Conservation (phyloP, 345 rosid genomes). For the Rhodamnia rubescens region DNA sequence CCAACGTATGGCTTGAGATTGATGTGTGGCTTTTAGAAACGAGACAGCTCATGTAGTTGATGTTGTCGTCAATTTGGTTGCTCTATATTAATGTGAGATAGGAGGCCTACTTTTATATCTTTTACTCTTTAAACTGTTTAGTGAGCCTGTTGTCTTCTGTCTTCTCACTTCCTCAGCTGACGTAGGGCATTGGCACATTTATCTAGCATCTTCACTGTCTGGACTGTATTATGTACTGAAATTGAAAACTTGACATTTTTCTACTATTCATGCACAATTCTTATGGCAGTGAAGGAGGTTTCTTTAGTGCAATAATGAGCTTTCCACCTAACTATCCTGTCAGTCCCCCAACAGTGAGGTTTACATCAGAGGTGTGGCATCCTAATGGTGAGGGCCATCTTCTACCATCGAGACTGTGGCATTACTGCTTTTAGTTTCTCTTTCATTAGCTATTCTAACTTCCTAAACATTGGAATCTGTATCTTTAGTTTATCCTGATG, state of each 20-base stretch:
- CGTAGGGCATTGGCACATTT: not conserved
- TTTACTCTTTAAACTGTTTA: no score
- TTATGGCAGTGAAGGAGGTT: slow-evolving; percentile 84
- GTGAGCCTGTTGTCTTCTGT: no score
- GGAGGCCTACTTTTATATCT: no score
- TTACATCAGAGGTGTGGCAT: slow-evolving; percentile 95
- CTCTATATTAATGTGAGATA: not conserved
- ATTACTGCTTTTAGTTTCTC: not conserved
- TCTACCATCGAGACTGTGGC: not conserved
- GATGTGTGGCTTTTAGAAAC: not conserved
- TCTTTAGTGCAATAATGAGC: slow-evolving; percentile 85
- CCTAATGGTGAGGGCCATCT: slow-evolving; percentile 58
- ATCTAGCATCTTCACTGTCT: not conserved
- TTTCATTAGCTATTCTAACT: not conserved
- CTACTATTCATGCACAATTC: not conserved
- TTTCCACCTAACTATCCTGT: slow-evolving; percentile 89
- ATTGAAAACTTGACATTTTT: not conserved
- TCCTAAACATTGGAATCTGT: not conserved
- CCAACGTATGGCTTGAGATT: not conserved
- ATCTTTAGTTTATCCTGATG: slow-evolving; percentile 71
- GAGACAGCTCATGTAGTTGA: not conserved
- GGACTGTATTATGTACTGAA: not conserved
- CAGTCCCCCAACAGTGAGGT: slow-evolving; percentile 85
- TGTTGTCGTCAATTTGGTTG: not conserved
- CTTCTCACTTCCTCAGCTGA: not conserved